Conservation (phyloP, 1,139 yeast species). For the Debaryomyces sp. region DNA sequence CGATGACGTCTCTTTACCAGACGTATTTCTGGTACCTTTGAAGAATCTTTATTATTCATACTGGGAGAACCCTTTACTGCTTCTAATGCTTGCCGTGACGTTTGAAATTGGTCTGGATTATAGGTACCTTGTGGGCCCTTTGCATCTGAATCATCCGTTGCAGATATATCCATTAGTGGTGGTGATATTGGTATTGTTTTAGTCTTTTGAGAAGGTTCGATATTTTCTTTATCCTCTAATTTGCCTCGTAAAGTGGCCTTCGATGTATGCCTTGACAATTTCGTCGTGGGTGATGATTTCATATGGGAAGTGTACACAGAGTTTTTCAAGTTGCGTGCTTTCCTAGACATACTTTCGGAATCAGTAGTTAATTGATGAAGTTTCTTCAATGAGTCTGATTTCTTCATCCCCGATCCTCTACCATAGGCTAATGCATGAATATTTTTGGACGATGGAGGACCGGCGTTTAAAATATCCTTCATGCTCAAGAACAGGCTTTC, state of each 20-base stretch:
- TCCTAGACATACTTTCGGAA: constrained; percentile 18
- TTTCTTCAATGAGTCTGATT: constrained; percentile 28
- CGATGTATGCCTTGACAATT: constrained; percentile 14
- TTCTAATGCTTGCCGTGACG: background rate
- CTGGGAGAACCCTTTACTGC: constrained; percentile 5
- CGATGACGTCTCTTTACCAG: background rate
- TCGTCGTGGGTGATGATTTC: constrained; percentile 30
- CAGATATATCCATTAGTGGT: constrained; percentile 11
- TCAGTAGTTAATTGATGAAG: constrained; percentile 19
- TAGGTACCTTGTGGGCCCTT: background rate
- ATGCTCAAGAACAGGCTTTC: constrained; percentile 35
- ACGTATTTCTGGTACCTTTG: background rate
- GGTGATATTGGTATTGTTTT: constrained; percentile 12
- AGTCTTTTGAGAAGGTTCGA: background rate
- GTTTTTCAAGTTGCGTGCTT: constrained; percentile 18
- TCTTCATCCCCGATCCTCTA: constrained; percentile 16
- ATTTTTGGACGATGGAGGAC: constrained; percentile 29
- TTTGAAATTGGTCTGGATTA: background rate
- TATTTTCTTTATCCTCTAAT: background rate
- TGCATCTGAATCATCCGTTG: background rate
- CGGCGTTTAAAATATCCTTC: constrained; percentile 33
- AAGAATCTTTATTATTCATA: background rate
- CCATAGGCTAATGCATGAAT: constrained; percentile 2
- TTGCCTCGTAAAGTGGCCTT: constrained; percentile 10
- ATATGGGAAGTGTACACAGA: constrained; percentile 15